These are phyloP conservation scores for Baffinella frigidus DNA, from an alignment of 208 protist genomes.

Conservation along the genomic window DNA sequence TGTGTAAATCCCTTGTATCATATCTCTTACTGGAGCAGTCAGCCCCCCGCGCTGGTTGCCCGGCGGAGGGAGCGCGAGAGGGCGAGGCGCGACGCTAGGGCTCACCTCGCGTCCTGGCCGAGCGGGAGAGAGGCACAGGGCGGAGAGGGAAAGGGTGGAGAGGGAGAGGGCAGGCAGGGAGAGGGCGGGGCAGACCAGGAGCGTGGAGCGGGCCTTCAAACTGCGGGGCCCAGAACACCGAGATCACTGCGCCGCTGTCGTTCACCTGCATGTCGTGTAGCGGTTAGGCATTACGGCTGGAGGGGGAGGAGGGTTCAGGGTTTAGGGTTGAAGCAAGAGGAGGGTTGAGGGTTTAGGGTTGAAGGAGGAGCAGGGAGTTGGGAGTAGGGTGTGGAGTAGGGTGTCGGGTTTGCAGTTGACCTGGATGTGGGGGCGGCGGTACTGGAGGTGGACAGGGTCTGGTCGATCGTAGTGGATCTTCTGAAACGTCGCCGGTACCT, in stretches of 20 bases:
- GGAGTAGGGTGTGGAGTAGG: no score
- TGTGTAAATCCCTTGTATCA: no score
- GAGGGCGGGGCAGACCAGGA: neutral
- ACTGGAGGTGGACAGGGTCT: conserved; percentile 37
- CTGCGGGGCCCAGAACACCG: conserved; percentile 58
- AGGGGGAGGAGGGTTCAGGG: neutral
- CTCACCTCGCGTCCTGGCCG: no score
- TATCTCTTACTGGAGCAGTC: no score
- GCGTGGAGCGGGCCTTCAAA: conserved; percentile 64
- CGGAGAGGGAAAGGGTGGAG: neutral
- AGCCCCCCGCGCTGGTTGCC: no score
- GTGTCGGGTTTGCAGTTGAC: no score
- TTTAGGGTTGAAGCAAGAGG: neutral
- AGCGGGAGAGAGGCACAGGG: neutral
- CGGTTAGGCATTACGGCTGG: neutral
- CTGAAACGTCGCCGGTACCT: conserved; percentile 57
- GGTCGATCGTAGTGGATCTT: conserved; percentile 52
- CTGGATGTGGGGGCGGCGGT: conserved; percentile 59
- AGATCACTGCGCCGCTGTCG: neutral
- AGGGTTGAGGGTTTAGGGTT: neutral
- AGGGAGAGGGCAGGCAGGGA: neutral
- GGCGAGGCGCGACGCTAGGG: no score
- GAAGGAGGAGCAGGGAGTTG: neutral
- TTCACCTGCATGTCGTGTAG: no score
- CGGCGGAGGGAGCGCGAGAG: no score